These are phyloP conservation scores for Hypoxylon sp. DNA, from an alignment of 2,329 filamentous ascomycete species.

Conservation along the genomic window DNA sequence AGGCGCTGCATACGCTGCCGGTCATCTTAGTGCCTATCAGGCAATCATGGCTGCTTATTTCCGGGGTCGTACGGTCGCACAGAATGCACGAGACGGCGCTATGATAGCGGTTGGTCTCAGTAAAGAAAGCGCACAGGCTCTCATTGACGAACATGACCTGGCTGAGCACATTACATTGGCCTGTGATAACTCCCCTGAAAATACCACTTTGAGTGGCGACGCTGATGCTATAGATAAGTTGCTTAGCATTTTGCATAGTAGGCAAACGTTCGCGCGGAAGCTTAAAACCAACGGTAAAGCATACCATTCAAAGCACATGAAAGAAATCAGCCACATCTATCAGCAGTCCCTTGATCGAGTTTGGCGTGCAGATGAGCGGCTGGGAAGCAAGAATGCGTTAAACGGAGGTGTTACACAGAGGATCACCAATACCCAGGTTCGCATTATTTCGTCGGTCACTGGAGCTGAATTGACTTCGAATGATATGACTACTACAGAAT, in stretches of 20 bases:
- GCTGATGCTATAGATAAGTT: too few relatives aligned
- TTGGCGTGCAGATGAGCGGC: background rate
- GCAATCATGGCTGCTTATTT: slow-evolving; percentile 37
- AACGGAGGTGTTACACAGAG: background rate
- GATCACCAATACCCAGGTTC: background rate
- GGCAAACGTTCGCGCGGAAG: slow-evolving; percentile 8
- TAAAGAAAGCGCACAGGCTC: background rate
- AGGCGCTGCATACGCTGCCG: slow-evolving; percentile 59
- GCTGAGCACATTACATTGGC: slow-evolving; percentile 6
- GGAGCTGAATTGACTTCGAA: background rate
- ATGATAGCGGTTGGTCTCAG: slow-evolving; percentile 40
- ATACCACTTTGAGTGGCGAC: slow-evolving; percentile 10
- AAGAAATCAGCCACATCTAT: background rate
- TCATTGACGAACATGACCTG: background rate
- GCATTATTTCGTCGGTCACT: slow-evolving; percentile 1
- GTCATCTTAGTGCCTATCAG: slow-evolving; percentile 38
- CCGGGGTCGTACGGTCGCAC: slow-evolving; percentile 25
- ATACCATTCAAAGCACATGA: slow-evolving; percentile 22
- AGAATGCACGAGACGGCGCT: slow-evolving; percentile 1
- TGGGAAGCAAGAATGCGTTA: background rate
- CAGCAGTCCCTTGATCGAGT: background rate
- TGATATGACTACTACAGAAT: background rate
- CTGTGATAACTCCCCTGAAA: slow-evolving; percentile 15
- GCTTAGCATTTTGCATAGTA: background rate
- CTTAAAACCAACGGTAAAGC: slow-evolving; percentile 7